These are phyloP conservation scores for Apiospora phragmitis DNA, from an alignment of 2,329 filamentous ascomycete species.

Conservation along the genomic window DNA sequence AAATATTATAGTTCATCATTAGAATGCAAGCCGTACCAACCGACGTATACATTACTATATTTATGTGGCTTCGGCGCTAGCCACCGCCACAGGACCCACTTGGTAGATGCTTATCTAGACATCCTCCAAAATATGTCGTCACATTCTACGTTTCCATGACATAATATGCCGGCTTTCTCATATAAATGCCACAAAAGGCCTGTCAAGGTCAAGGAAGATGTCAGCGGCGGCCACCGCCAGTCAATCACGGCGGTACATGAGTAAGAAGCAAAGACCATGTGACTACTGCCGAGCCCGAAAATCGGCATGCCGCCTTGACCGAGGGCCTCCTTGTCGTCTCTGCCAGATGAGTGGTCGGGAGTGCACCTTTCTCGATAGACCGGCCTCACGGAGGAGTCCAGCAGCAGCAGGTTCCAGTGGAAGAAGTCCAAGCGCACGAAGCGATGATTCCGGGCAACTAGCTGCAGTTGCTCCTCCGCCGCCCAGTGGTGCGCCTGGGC, in stretches of 20 bases:
- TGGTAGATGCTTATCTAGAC: not conserved
- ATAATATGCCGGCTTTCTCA: not conserved
- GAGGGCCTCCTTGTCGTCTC: not conserved
- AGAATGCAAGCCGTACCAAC: no score
- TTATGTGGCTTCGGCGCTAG: not conserved
- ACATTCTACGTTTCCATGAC: not conserved
- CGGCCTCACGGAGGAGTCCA: not conserved
- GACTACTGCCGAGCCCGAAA: not conserved
- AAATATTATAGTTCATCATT: no score
- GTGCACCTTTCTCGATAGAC: not conserved
- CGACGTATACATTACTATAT: no score
- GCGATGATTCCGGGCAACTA: not conserved
- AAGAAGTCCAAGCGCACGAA: not conserved
- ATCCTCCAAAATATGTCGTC: not conserved
- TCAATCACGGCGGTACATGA: not conserved
- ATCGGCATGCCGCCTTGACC: not conserved
- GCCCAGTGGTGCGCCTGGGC: not conserved
- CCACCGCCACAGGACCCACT: not conserved
- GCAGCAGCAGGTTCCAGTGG: not conserved
- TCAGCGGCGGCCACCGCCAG: not conserved
- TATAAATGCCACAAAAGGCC: not conserved
- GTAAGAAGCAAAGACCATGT: not conserved
- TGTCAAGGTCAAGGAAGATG: not conserved
- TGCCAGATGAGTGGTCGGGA: not conserved
- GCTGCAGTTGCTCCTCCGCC: not conserved